Evolutionary conservation across 352 stramenopile species (phyloP), one percentile per base, ranked within the genome.

Genomic region (Globisporangium perplexum): DNA sequence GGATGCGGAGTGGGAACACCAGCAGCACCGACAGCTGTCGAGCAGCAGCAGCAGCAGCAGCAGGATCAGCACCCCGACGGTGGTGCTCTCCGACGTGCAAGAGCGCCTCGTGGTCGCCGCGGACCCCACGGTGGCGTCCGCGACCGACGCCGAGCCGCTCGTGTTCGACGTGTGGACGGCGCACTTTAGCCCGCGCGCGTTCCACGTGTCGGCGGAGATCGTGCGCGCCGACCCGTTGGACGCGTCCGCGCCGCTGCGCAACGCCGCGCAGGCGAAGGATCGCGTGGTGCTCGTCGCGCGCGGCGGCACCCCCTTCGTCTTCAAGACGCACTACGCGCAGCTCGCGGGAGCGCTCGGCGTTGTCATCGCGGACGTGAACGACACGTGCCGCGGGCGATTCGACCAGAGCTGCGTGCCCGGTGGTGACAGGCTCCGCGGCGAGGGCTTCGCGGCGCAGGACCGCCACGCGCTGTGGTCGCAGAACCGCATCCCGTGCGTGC

Each of bases 351-450:
- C 83, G 0, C 55, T 93, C 6, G 83, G 76, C 20, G 65, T 93
- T 23, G 55, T 93, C 28, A 75, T 91, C 36, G 64, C 63, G 2
- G 80, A 93, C 49, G 54, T 66, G 23, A 59, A 69, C 35, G 68
- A 69, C 49, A 50, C 51, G 17, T 93, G 83, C 39, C 41, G 18
- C 1, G 62, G 64, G 8, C 60, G 55, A 23, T 93, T 93, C 56
- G 79, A 91, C 60, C 72, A 90, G 53, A 65, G 57, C 41, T 93
- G 83, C 55, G 77, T 89, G 28, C 71, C 79, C 5, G 83, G 83
- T 1, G 69, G 71, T 15, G 67, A 77, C 46, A 69, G 73, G 36
- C 55, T 30, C 17, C 55, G 67, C 7, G 66, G 71, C 43, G 71
- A 89, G 52, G 83, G 83, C 22, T 89, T 93, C 50, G 78, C 70